A percentile compares a stretch with the other conserved stretches of the same genome.
Conservation (phyloP, 208 protist genomes). For the Phytomonas sp. region DNA sequence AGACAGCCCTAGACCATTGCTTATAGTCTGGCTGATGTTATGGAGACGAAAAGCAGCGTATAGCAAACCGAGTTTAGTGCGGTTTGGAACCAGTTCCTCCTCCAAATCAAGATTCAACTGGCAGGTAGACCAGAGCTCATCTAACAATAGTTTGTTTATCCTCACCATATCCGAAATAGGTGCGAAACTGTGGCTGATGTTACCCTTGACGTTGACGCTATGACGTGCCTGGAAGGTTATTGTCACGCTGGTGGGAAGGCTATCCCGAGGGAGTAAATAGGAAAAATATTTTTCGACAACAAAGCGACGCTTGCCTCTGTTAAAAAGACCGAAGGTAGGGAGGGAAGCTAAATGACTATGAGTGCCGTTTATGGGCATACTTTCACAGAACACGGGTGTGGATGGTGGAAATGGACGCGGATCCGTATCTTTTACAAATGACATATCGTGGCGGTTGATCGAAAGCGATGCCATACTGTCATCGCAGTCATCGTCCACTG, state of each 20-base stretch:
- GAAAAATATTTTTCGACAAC: conserved; percentile 66
- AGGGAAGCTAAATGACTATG: background rate
- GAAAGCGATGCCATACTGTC: background rate
- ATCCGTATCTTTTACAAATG: background rate
- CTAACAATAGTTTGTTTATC: conserved; percentile 13
- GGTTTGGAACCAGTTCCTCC: conserved; percentile 65
- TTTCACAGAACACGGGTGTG: background rate
- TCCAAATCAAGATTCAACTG: conserved; percentile 70
- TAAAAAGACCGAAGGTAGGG: background rate
- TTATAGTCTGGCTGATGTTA: conserved; percentile 55
- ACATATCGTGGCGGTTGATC: background rate
- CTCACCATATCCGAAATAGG: conserved; percentile 8
- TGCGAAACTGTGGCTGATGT: background rate
- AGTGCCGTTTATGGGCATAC: background rate
- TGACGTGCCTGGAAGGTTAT: conserved; percentile 62
- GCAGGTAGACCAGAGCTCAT: conserved; percentile 59
- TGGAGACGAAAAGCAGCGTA: conserved; percentile 80
- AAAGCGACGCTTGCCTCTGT: background rate
- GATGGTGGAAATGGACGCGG: background rate
- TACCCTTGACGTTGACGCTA: conserved; percentile 11
- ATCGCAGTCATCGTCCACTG: background rate
- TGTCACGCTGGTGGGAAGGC: conserved; percentile 39
- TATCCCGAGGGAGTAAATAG: conserved; percentile 31
- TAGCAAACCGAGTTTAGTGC: conserved; percentile 58
- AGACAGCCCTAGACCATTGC: conserved; percentile 50